phyloP scores from a whole-genome alignment of 352 stramenopile species.

The Globisporangium spinosum region DNA sequence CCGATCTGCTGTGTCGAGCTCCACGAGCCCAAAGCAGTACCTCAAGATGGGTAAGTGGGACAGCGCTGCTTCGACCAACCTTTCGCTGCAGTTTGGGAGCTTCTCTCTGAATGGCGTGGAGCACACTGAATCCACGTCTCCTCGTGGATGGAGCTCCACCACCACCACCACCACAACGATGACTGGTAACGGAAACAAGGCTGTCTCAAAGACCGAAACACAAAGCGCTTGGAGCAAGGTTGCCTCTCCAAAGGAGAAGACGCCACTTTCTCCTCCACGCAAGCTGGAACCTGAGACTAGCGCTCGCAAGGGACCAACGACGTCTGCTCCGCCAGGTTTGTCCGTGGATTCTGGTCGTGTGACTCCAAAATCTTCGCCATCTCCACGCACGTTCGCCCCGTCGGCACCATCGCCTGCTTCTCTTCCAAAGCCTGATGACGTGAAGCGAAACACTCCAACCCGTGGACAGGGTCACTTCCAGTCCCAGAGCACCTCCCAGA shows the following conservation, averaged over 20 bases:
- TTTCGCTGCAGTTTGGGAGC: slow-evolving; percentile 86
- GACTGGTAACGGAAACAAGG: slow-evolving; percentile 35
- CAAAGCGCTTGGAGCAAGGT: slow-evolving; percentile 54
- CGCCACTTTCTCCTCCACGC: slow-evolving; percentile 45
- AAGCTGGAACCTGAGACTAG: slow-evolving; percentile 26
- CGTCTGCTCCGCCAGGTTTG: slow-evolving; percentile 63
- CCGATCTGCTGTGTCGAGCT: slow-evolving; percentile 23
- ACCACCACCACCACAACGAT: slow-evolving; percentile 43
- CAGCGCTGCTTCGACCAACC: slow-evolving; percentile 52
- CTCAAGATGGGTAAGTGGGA: slow-evolving; percentile 87
- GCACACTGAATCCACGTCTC: slow-evolving; percentile 48
- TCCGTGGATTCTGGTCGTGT: slow-evolving; percentile 64
- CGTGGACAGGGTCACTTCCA: slow-evolving; percentile 52
- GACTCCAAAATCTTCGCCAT: slow-evolving; percentile 63
- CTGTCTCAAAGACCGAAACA: slow-evolving; percentile 41
- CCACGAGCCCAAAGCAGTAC: slow-evolving; percentile 66
- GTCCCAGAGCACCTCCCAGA: slow-evolving; percentile 28
- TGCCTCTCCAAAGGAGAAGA: slow-evolving; percentile 69
- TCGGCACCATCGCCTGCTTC: slow-evolving; percentile 82
- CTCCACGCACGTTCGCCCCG: slow-evolving; percentile 55
- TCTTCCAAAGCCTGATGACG: slow-evolving; percentile 81
- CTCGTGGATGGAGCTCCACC: slow-evolving; percentile 52
- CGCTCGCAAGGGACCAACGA: slow-evolving; percentile 28
- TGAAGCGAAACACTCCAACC: slow-evolving; percentile 72
- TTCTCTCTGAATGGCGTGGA: slow-evolving; percentile 80